Base-by-base conservation (phyloP, 768 basidiomycete species). In the Lactarius sanguifluus region DNA sequence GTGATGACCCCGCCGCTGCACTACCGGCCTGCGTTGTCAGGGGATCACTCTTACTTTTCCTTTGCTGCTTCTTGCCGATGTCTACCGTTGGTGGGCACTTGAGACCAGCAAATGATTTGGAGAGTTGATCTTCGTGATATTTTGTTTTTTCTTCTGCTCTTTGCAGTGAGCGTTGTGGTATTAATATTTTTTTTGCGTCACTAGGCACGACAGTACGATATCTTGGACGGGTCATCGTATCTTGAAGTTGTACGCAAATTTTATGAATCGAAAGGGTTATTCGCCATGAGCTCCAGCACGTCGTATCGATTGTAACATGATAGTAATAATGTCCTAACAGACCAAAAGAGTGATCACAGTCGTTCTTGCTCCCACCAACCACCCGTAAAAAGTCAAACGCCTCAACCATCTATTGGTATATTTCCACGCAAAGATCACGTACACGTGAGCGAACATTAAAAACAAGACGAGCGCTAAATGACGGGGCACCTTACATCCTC, bases 1-100 rank as follows among this genome's bases (percentile, higher is more conserved):
- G 38, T 6, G 69, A 68, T 70, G 69, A 70, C 69, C 69, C 56
- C 41, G 63, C 69, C 59, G 67, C 69, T 70, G 69, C 69, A 70
- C 67, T 70, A 70, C 41, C 52, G 67, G 69, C 69, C 12, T 40
- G 69, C 28, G 69, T 70, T 28, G 69, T 70, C 67, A 52, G 67
- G 69, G 69, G 69, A 70, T 50, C 55, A 41, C 55, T 38, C 36
- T 67, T 13, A 20, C 56, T 71, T 57, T 62, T 68, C 60, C 36
- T 70, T 68, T 70, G 67, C 67, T 64, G 62, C 5, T 16, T 30
- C 41, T 57, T 70, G 56, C 9, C 13, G 34, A 30, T 59, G n/a
- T 47, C 8, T 13, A 38, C 36, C 57, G 23, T 65, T 1, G 67
- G 43, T 52, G 54, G 8, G 20, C 25, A 45, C 63, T 65, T 47